A percentile compares a stretch with the other conserved stretches of the same genome.
These are phyloP conservation scores for Teratosphaeriaceae sp. DNA, from an alignment of 2,329 filamentous ascomycete genomes.

Conservation along the genomic window DNA sequence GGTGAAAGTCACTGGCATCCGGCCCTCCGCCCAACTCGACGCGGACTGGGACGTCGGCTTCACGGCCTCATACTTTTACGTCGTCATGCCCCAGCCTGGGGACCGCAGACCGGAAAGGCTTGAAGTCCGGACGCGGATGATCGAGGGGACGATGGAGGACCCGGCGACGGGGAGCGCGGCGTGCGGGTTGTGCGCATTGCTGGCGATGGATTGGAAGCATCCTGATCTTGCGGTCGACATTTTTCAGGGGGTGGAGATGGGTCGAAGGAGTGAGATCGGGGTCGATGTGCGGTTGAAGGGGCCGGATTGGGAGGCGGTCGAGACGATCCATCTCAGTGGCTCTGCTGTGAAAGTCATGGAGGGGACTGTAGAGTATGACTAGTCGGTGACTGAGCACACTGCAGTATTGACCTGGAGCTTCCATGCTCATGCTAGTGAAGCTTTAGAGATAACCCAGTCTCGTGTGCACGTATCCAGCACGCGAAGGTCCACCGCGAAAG, in stretches of 20 bases:
- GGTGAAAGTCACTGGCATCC: conserved; percentile 30
- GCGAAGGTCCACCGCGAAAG: too few species aligned
- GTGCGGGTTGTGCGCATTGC: conserved; percentile 39
- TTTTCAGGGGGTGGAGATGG: conserved; percentile 48
- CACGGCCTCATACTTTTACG: conserved; percentile 54
- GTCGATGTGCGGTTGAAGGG: conserved; percentile 39
- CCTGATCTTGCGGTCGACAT: conserved; percentile 35
- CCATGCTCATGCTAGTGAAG: too few species aligned
- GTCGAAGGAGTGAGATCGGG: conserved; percentile 43
- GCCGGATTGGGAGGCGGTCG: conserved; percentile 29
- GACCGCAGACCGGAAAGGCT: not conserved
- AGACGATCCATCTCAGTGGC: conserved; percentile 38
- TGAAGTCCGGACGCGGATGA: conserved; percentile 54
- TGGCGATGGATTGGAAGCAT: conserved; percentile 34
- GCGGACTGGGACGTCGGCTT: conserved; percentile 49
- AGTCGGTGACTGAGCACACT: not conserved
- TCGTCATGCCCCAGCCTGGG: conserved; percentile 25
- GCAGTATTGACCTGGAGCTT: too few species aligned
- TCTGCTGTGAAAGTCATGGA: conserved; percentile 39
- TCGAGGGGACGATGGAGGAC: conserved; percentile 43
- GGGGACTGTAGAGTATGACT: conserved; percentile 18
- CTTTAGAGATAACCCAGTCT: too few species aligned
- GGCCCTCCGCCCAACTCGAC: conserved; percentile 34
- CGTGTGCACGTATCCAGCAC: too few species aligned
- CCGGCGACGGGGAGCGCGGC: conserved; percentile 47